Conservation (phyloP, 371 early-diverging fungal species). For the Saksenaea vasiformis region DNA sequence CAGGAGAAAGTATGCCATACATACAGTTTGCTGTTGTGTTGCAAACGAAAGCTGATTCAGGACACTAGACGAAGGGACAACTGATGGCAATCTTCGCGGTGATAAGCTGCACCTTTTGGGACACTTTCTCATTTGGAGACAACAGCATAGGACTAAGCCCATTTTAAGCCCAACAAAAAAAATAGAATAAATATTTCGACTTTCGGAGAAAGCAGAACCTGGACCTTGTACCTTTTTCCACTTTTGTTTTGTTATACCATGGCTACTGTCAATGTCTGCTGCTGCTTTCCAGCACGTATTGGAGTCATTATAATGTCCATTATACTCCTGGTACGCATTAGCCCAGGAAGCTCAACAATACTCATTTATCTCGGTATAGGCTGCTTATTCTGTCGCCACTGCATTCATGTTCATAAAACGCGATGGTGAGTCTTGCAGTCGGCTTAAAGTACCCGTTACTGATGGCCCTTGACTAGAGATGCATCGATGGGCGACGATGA, state of each 20-base stretch:
- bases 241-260: not conserved
- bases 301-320: conserved; percentile 27
- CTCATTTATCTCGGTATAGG: not conserved
- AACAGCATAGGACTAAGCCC: too few relatives aligned
- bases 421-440: conserved; percentile 11
- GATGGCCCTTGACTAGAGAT: conserved; percentile 13
- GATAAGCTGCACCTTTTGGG: too few relatives aligned
- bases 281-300: conserved; percentile 30
- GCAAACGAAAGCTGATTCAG: too few relatives aligned
- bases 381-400: conserved; percentile 15
- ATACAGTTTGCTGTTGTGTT: too few relatives aligned
- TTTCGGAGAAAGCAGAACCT: too few relatives aligned
- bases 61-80: too few relatives aligned
- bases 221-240: too few relatives aligned
- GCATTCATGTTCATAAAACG: conserved; percentile 19
- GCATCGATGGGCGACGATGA: conserved; percentile 24
- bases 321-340: conserved; percentile 22
- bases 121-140: too few relatives aligned
- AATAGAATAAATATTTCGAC: too few relatives aligned
- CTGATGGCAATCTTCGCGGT: too few relatives aligned
- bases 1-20: too few relatives aligned
- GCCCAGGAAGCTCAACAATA: not conserved
- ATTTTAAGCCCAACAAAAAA: too few relatives aligned
- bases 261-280: conserved; percentile 20
- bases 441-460: not conserved